A percentile compares a stretch with the other conserved stretches of the same genome.
Evolutionary conservation across 495 filamentous ascomycete species (phyloP).

Genomic region (Acidiella bohemica): DNA sequence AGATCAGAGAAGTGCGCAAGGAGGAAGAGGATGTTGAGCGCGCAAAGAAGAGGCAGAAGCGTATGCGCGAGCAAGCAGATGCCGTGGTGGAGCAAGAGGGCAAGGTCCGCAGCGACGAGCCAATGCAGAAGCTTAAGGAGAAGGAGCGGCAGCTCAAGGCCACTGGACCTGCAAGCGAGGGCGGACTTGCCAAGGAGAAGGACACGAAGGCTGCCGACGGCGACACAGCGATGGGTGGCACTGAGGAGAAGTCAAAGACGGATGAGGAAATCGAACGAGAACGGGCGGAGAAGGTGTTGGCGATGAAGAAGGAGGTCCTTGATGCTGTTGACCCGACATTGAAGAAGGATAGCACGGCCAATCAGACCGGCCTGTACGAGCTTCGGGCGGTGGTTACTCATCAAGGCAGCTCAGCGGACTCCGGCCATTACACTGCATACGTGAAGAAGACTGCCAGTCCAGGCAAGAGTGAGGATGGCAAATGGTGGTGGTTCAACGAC

Average conservation of each 20-base stretch:
- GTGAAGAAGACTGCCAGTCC: slow-evolving; percentile 74
- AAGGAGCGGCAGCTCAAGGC: slow-evolving; percentile 36
- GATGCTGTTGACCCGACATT: slow-evolving; percentile 57
- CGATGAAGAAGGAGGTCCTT: slow-evolving; percentile 73
- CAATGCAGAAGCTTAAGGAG: slow-evolving; percentile 29
- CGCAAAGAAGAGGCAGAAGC: slow-evolving; percentile 73
- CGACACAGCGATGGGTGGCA: slow-evolving; percentile 62
- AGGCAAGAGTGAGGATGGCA: slow-evolving; percentile 67
- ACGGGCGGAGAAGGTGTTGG: slow-evolving; percentile 53
- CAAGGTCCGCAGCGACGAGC: slow-evolving; percentile 28
- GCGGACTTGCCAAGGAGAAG: slow-evolving; percentile 30
- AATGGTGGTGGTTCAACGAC: slow-evolving; percentile 99
- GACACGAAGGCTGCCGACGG: slow-evolving; percentile 44
- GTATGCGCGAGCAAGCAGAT: slow-evolving; percentile 49
- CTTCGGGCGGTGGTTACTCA: slow-evolving; percentile 92
- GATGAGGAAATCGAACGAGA: slow-evolving; percentile 86
- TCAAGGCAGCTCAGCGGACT: slow-evolving; percentile 91
- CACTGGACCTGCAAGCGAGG: slow-evolving; percentile 39
- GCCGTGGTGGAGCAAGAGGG: slow-evolving; percentile 22
- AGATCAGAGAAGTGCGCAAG: slow-evolving; percentile 88
- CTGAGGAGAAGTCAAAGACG: slow-evolving; percentile 71
- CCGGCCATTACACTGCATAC: slow-evolving; percentile 94
- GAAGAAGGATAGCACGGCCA: slow-evolving; percentile 63
- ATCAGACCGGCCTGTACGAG: slow-evolving; percentile 88
- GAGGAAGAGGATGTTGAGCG: slow-evolving; percentile 85